phyloP scores from a whole-genome alignment of 495 filamentous ascomycete species.

The Penicillium manginii region DNA sequence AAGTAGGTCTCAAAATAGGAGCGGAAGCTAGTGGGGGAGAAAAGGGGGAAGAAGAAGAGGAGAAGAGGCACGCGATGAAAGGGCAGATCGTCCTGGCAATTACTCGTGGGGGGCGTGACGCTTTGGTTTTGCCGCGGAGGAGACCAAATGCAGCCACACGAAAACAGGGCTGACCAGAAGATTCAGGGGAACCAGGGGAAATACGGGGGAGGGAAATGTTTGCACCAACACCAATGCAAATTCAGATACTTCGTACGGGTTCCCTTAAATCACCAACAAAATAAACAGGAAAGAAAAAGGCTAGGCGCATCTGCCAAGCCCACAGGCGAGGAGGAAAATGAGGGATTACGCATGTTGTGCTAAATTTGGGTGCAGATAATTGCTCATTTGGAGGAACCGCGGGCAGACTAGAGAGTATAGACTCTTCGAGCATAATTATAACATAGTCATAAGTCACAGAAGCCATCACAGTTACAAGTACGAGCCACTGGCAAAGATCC shows the following conservation, averaged over 20 bases:
- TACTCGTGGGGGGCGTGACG: neutral
- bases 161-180: neutral
- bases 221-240: neutral
- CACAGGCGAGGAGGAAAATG: slow-evolving; percentile 4
- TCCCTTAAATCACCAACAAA: neutral
- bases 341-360: slow-evolving; percentile 3
- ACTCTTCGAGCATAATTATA: no score
- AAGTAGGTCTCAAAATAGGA: neutral
- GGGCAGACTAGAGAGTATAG: no score
- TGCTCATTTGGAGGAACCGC: no score
- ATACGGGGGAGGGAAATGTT: no score
- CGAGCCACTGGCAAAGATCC: no score
- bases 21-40: slow-evolving; percentile 9
- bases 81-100: slow-evolving; percentile 34
- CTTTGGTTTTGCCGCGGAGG: neutral
- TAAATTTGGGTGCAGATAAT: slow-evolving; percentile 10
- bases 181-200: neutral
- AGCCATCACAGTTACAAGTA: no score
- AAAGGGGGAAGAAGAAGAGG: neutral
- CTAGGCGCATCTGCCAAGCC: slow-evolving; percentile 16
- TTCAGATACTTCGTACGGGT: no score
- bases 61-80: slow-evolving; percentile 18
- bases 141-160: neutral
- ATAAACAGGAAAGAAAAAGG: slow-evolving; percentile 3
- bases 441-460: no score